Base-by-base conservation (phyloP, 2,329 filamentous ascomycete species). In the Phaeosphaeria sp. region DNA sequence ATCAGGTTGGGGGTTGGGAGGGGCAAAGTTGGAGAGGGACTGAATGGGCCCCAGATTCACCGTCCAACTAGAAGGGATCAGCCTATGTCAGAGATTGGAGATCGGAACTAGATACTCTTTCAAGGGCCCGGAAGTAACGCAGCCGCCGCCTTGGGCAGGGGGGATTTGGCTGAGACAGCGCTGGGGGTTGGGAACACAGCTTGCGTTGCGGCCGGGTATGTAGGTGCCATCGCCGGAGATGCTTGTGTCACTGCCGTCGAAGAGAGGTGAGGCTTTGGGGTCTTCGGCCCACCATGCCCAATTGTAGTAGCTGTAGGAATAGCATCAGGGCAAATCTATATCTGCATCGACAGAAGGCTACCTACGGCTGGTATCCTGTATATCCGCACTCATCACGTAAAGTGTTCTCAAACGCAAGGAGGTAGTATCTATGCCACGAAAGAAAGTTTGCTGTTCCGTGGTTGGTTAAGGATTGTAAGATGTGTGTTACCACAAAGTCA, bases 81-180 rank as follows among this genome's bases (percentile, higher is more conserved):
- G 39, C 22, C n/a, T 20, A 21, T 18, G n/a, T 33, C 5, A 5
- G 23, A 25, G 11, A 11, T 33, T 36, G 25, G 11, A 7, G 21
- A 13, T 13, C 23, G 21, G 13, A 41, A 50, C 30, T 23, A 58
- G 62, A 36, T 60, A 70, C 67, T 84, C 75, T 64, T 76, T 79
- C 72, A 85, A 85, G 0, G 83, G 84, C 0, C 84, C 84, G 6
- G 47, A 50, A 0, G 74, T 75, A 3, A 87, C 77, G 66, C 84
- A 87, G 2, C 84, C 85, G 39, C 85, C 85, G 9, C 85, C 85
- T 0, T 78, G 77, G 17, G 83, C 85, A 0, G 80, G 47, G 13
- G 47, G 27, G n/a, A 58, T 33, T 9, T 25, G 33, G 7, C 48
- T 30, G 17, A 47, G 30, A 13, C 56, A 58, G 17, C 22, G 33